phyloP scores from a whole-genome alignment of 345 rosid genomes.

The Gossypioides kirkii region DNA sequence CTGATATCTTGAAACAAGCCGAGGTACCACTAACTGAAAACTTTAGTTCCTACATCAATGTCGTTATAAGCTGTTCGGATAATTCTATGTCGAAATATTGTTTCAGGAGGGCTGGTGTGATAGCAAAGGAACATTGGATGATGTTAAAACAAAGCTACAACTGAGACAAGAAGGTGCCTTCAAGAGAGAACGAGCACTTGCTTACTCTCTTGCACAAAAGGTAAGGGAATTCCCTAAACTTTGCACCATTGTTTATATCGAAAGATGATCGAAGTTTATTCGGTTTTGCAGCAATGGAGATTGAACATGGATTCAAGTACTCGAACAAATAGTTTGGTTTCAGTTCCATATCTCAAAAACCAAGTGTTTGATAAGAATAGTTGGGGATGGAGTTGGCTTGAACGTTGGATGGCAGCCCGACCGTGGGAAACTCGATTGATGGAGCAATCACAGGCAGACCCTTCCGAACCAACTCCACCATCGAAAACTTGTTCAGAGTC shows the following conservation, averaged over 20 bases:
- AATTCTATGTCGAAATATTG: background rate
- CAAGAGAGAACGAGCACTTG: slow-evolving; percentile 89
- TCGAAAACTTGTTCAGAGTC: slow-evolving; percentile 27
- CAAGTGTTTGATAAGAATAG: slow-evolving; percentile 67
- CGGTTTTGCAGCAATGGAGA: slow-evolving; percentile 58
- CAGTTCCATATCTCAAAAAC: slow-evolving; percentile 37
- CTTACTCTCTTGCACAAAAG: slow-evolving; percentile 86
- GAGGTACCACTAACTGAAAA: slow-evolving; percentile 43
- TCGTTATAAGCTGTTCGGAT: background rate
- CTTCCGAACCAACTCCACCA: slow-evolving; percentile 35
- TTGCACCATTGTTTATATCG: background rate
- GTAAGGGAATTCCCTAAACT: slow-evolving; percentile 26
- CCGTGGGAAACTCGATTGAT: slow-evolving; percentile 94
- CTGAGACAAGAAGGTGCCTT: slow-evolving; percentile 90
- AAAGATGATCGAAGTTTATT: background rate
- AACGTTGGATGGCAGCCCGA: slow-evolving; percentile 98
- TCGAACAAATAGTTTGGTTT: slow-evolving; percentile 28
- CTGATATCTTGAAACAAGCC: slow-evolving; percentile 68
- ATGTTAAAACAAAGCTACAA: slow-evolving; percentile 66
- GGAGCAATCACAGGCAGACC: slow-evolving; percentile 50
- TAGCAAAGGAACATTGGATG: slow-evolving; percentile 82
- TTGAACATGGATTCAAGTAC: slow-evolving; percentile 36
- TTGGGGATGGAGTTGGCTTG: slow-evolving; percentile 99
- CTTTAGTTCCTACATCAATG: background rate
- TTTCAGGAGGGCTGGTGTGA: slow-evolving; percentile 94